Conservation (phyloP, 257 asterid genomes). For the Przewalskia tangutica region DNA sequence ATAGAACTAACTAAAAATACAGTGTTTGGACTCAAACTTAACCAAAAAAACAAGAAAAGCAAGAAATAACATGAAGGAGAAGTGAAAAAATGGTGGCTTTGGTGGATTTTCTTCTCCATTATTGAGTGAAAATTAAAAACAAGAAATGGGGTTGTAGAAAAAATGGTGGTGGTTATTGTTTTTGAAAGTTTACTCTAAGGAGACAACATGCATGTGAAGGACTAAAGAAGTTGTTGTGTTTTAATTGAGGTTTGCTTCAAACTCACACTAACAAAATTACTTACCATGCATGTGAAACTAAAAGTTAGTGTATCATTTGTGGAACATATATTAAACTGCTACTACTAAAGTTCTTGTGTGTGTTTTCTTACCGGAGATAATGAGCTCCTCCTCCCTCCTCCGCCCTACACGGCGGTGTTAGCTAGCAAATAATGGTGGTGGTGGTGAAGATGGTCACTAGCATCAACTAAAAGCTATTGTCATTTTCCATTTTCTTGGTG, state of each 20-base stretch:
- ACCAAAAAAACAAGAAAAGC: slow-evolving; percentile 18
- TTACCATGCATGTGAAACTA: slow-evolving; percentile 41
- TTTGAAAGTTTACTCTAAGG: slow-evolving; percentile 19
- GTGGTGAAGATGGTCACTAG: slow-evolving; percentile 3
- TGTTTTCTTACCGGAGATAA: slow-evolving; percentile 18
- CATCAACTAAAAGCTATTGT: neutral
- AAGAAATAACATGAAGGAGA: slow-evolving; percentile 6
- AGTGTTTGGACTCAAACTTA: neutral
- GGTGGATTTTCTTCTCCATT: slow-evolving; percentile 26
- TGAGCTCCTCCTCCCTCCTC: too few species aligned
- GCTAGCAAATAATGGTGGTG: slow-evolving; percentile 5
- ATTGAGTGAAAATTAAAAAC: neutral
- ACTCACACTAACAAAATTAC: slow-evolving; percentile 23
- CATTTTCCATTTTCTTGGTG: slow-evolving; percentile 2
- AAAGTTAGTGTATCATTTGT: too few species aligned
- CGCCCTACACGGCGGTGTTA: slow-evolving; percentile 33
- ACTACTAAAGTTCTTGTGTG: neutral
- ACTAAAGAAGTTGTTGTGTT: neutral
- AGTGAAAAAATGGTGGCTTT: neutral
- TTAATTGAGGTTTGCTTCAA: slow-evolving; percentile 25
- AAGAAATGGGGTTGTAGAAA: slow-evolving; percentile 1
- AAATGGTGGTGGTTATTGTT: neutral
- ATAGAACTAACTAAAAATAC: slow-evolving; percentile 24
- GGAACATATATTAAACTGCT: neutral
- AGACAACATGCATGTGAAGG: slow-evolving; percentile 50